phyloP scores from a whole-genome alignment of 345 rosid genomes.

The Garcia nutans region DNA sequence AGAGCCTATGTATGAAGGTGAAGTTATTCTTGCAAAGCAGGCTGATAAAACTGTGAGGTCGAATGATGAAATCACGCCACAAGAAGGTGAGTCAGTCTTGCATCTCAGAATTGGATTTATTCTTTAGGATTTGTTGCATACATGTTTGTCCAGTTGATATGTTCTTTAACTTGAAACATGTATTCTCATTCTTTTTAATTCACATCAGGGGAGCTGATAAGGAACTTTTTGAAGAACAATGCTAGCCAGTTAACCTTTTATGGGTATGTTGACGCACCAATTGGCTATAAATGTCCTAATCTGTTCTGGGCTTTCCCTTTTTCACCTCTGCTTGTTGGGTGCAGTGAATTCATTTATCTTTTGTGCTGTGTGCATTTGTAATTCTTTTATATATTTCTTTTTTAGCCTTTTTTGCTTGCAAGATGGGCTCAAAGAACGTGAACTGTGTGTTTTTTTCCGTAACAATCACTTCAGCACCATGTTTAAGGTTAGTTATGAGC shows the following conservation, averaged over 20 bases:
- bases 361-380: neutral
- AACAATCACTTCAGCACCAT: slow-evolving; percentile 99
- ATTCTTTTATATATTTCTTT: neutral
- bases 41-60: slow-evolving; percentile 52
- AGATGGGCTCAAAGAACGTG: slow-evolving; percentile 91
- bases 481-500: slow-evolving; percentile 74
- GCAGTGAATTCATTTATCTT: slow-evolving; percentile 4
- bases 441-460: slow-evolving; percentile 94
- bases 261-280: slow-evolving; percentile 56
- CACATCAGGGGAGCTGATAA: slow-evolving; percentile 69
- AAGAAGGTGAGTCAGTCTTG: slow-evolving; percentile 53
- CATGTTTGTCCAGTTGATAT: slow-evolving; percentile 3
- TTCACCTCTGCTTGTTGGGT: neutral
- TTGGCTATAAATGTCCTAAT: slow-evolving; percentile 15
- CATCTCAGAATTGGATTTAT: slow-evolving; percentile 2
- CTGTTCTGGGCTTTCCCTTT: neutral
- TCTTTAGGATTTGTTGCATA: neutral
- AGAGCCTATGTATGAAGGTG: slow-evolving; percentile 98
- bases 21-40: slow-evolving; percentile 79
- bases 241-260: slow-evolving; percentile 87
- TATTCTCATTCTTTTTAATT: slow-evolving; percentile 23
- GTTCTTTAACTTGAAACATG: slow-evolving; percentile 9
- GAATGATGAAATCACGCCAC: slow-evolving; percentile 60
- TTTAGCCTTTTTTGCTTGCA: slow-evolving; percentile 84
- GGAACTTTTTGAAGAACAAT: slow-evolving; percentile 71